Base-by-base conservation (phyloP, 2,329 filamentous ascomycete species). In the Ophiocordyceps polyrhachis-furcata region DNA sequence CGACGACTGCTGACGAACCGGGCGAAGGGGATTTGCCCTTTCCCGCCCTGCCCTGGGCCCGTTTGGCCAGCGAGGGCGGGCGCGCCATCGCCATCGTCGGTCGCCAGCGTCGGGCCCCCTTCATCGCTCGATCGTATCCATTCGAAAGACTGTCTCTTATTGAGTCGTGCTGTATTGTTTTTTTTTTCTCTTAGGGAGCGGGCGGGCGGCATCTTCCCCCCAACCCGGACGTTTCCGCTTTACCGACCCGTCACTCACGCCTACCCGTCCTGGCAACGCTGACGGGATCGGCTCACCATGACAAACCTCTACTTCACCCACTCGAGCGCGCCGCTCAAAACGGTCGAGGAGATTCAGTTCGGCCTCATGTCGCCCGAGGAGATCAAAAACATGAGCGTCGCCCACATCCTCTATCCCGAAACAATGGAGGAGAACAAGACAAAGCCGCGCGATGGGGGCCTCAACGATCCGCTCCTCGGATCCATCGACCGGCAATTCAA, bases 311-410 rank as follows among this genome's bases (percentile, higher is more conserved):
- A 81, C 62, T 94, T 94, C 60, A 74, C 82, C 59, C 85, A 87
- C 67, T 94, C 85, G 62, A 88, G 83, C 75, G 88, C 84, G 76
- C 88, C 88, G 64, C 75, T 96, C 75, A 89, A 91, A 73, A 93
- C 83, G 53, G 88, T 98, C 58, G 82, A 95, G 74, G 93, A 98
- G 74, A 94, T 98, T 57, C 93, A 98, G 72, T 98, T 98, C 61
- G 91, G 91, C 60, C 76, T 98, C 61, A 77, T 98, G 65, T 93
- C 91, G 32, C 91, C 91, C 23, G 91, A 98, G 63, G 93, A 98
- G 70, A 94, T 96, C 66, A 96, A 98, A 72, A 88, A 83, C 58
- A 93, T 96, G 86, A 95, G 88, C 66, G 89, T 96, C 51, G 83
- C 81, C 55, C 85, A 94, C 62, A 89, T 98, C 61, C 76, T 91